These are phyloP conservation scores for Sphaerulina vaccinii DNA, from an alignment of 2,329 filamentous ascomycete species.

Conservation along the genomic window DNA sequence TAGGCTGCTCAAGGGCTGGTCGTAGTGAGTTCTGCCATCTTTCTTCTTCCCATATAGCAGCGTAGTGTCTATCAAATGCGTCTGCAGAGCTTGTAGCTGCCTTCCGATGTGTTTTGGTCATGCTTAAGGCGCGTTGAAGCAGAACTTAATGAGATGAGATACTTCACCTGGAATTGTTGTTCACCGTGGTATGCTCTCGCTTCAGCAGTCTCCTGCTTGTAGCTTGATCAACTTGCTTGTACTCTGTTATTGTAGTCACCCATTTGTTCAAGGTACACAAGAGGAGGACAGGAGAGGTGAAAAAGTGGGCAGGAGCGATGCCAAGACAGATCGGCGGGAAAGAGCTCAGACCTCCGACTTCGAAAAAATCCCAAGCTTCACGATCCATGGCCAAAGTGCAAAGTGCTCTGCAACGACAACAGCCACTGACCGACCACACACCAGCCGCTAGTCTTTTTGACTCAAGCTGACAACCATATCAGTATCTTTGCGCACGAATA, in stretches of 20 bases:
- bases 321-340: not conserved
- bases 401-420: too few relatives aligned
- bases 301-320: not conserved
- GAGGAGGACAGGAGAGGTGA: not conserved
- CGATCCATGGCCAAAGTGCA: not conserved
- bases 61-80: slow-evolving; percentile 35
- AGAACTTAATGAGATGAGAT: not conserved
- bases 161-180: slow-evolving; percentile 8
- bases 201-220: not conserved
- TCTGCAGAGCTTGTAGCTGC: slow-evolving; percentile 28
- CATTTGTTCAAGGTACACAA: too few relatives aligned
- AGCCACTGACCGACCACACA: not conserved
- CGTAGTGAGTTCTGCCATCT: slow-evolving; percentile 33
- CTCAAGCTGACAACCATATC: not conserved
- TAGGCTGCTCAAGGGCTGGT: slow-evolving; percentile 27
- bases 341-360: not conserved
- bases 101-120: slow-evolving; percentile 31
- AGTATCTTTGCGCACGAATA: not conserved
- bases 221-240: not conserved
- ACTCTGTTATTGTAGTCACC: too few relatives aligned
- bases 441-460: not conserved
- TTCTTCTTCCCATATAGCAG: slow-evolving; percentile 31
- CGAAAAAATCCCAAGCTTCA: not conserved
- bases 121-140: slow-evolving; percentile 9
- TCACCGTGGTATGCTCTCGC: not conserved